Base-by-base conservation (phyloP, 2,329 filamentous ascomycete genomes). In the Juglanconis sp. region DNA sequence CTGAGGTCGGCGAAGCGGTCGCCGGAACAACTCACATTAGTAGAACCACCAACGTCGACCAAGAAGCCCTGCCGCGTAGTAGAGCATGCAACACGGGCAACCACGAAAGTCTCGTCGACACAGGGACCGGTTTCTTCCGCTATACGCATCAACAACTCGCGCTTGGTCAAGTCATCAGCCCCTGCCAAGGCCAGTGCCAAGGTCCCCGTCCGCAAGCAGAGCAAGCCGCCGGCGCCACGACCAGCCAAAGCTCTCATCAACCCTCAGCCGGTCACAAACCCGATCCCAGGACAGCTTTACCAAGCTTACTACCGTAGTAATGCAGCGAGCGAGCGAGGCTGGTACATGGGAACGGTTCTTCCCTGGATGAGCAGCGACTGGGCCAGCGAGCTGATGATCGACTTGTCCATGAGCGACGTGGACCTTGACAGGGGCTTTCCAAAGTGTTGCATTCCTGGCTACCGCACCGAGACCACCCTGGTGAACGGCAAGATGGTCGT, bases 261-360 rank as follows among this genome's bases (percentile, higher is more conserved):
- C 42, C 42, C 42, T 24, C 42, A 46, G 5, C 42, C 42, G 8
- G 42, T 62, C 11, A 47, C 30, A 1, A 5, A 56, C 35, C 47
- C 49, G 8, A n/a, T 10, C 3, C 40, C 53, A 2, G 60, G 60
- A n/a, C 35, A 60, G 5, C 32, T 62, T 34, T 62, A 62, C 60
- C 48, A 62, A 8, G 57, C 53, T 11, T 62, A 53, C 38, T 62
- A 62, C 48, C 44, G 53, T 10, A 38, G 55, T 24, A 6, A 13
- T 13, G 5, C 9, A 8, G 24, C 3, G 15, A 31, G 5, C 35
- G 46, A 3, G 40, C 51, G 10, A 11, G 58, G 58, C n/a, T 60
- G 58, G 58, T 62, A 57, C 46, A 56, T 56, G 52, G 58, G 56
- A 35, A 49, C 57, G 0, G 13, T 32, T 1, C 42, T 62, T 5